Evolutionary conservation across 495 filamentous ascomycete genomes (phyloP).

Genomic region (Tuber borchii): DNA sequence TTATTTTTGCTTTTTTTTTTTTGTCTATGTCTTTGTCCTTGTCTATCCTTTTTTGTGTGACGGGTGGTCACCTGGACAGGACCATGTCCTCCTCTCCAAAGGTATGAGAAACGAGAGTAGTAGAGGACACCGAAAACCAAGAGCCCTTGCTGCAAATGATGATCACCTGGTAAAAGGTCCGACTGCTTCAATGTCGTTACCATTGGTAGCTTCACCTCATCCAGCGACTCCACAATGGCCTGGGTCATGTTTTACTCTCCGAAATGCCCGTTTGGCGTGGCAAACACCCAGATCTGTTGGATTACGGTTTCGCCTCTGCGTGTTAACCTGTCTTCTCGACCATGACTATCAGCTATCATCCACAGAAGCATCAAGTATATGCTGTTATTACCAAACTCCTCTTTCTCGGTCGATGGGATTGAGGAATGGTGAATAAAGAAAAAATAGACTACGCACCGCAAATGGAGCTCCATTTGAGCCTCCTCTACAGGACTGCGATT

Average conservation of each 20-base stretch:
- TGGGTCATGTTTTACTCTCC: conserved; percentile 18
- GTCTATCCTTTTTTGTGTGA: not conserved
- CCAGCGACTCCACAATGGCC: conserved; percentile 13
- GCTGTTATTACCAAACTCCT: conserved; percentile 27
- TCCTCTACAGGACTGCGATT: conserved; percentile 11
- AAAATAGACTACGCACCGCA: conserved; percentile 34
- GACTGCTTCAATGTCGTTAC: conserved; percentile 31
- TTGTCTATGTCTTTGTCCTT: not conserved
- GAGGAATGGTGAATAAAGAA: conserved; percentile 36
- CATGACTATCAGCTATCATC: conserved; percentile 25
- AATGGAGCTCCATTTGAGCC: conserved; percentile 36
- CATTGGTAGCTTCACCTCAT: conserved; percentile 22
- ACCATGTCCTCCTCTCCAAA: conserved; percentile 22
- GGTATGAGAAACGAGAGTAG: conserved; percentile 18
- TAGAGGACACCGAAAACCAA: conserved; percentile 15
- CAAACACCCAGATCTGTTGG: conserved; percentile 16
- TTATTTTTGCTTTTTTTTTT: conserved; percentile 10
- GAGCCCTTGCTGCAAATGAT: conserved; percentile 32
- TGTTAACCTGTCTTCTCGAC: not conserved
- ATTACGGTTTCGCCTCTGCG: conserved; percentile 9
- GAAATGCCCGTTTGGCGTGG: conserved; percentile 20
- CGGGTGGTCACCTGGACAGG: conserved; percentile 6
- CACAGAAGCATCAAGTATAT: conserved; percentile 26
- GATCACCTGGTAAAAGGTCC: conserved; percentile 40
- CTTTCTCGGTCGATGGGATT: conserved; percentile 22